These are phyloP conservation scores for Pseudonectria foliicola DNA, from an alignment of 2,329 filamentous ascomycete species.

Conservation along the genomic window DNA sequence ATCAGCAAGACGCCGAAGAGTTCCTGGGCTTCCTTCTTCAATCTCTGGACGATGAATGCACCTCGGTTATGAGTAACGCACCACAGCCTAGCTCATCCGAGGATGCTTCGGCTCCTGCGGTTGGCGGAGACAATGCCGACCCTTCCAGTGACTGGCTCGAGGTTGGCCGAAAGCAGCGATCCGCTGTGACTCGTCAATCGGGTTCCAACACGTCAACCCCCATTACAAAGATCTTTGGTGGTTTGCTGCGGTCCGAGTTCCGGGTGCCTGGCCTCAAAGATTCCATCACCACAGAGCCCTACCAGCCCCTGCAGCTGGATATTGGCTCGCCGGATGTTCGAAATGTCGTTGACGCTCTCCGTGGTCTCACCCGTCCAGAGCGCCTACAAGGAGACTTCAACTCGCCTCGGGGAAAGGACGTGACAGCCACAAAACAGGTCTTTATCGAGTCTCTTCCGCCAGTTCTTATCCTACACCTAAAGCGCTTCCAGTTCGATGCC, in stretches of 20 bases:
- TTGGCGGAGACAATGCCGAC: conserved; percentile 22
- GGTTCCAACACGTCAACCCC: conserved; percentile 71
- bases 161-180: conserved; percentile 85
- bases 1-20: conserved; percentile 97
- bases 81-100: conserved; percentile 25
- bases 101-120: conserved; percentile 16
- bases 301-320: conserved; percentile 89
- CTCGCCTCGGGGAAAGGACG: conserved; percentile 67
- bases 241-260: conserved; percentile 82
- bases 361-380: conserved; percentile 75
- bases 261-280: conserved; percentile 79
- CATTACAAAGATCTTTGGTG: conserved; percentile 90
- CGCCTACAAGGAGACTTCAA: conserved; percentile 79
- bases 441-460: conserved; percentile 89
- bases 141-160: conserved; percentile 67
- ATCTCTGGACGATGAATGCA: conserved; percentile 88
- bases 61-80: conserved; percentile 54
- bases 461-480: conserved; percentile 88
- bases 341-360: conserved; percentile 88
- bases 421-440: conserved; percentile 83
- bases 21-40: conserved; percentile 91
- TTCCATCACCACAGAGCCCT: conserved; percentile 88
- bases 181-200: conserved; percentile 79
- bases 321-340: conserved; percentile 81
- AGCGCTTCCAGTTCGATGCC: conserved; percentile 94